These are phyloP conservation scores for Colletotrichum sp. DNA, from an alignment of 2,329 filamentous ascomycete genomes.

Conservation along the genomic window DNA sequence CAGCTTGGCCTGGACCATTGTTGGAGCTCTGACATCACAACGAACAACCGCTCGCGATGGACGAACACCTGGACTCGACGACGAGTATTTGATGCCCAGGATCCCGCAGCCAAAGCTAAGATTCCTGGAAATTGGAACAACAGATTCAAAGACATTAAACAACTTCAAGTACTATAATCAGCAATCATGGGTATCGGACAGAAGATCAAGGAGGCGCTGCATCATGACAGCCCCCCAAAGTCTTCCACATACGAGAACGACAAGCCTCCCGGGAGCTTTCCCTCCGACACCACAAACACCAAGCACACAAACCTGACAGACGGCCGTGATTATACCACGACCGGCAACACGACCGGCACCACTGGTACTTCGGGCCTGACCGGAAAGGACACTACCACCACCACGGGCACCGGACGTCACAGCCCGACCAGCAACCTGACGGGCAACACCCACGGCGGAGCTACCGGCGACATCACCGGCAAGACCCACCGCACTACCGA, in stretches of 20 bases:
- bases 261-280: slow-evolving; percentile 13
- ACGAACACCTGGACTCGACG: background rate
- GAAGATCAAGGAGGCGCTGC: slow-evolving; percentile 24
- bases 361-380: background rate
- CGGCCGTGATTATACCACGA: background rate
- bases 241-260: slow-evolving; percentile 1
- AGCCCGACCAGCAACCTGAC: background rate
- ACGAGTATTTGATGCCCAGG: slow-evolving; percentile 2
- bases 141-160: background rate
- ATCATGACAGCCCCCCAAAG: background rate
- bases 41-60: background rate
- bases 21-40: slow-evolving; percentile 7
- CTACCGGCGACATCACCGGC: background rate
- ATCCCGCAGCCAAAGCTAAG: background rate
- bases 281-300: slow-evolving; percentile 5
- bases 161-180: background rate
- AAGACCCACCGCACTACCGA: slow-evolving; percentile 4
- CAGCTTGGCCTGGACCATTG: background rate
- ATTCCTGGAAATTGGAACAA: background rate
- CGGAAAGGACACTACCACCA: slow-evolving; percentile 36
- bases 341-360: background rate
- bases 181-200: slow-evolving; percentile 21
- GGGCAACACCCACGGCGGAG: background rate
- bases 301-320: background rate
- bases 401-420: slow-evolving; percentile 39